Evolutionary conservation across 2,329 filamentous ascomycete species (phyloP), one percentile per base, ranked within the genome.

Genomic region (Phoma sp.): DNA sequence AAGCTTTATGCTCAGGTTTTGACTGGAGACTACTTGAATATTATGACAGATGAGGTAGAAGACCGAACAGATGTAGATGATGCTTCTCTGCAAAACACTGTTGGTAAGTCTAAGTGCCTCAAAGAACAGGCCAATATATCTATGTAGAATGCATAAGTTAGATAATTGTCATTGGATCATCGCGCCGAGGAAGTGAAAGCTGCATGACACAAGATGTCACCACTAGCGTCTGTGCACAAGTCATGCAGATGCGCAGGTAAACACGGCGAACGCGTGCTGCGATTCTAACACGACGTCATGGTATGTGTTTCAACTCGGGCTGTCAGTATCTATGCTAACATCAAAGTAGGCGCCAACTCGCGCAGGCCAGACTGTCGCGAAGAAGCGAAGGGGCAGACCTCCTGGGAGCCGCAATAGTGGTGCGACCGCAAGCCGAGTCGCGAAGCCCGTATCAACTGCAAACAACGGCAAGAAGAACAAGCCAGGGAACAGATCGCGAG

Each of bases 231-330:
- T 0, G 4, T 17, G 10, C 22, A 41, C 29, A 33, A 55, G 41
- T 55, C 22, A 35, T 21, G 17, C 46, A 51, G 44, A 49, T 29
- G 37, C 38, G 35, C 32, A n/a, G 21, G 56, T 62, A 50, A 55
- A 58, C 60, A 58, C 40, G 39, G 44, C 41, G 47, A 43, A 63
- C 62, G 63, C 63, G 59, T 60, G 51, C 43, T 41, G 47, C 57
- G 43, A 44, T 48, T 48, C 45, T 41, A 60, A 50, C 58, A 64
- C 61, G 51, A 70, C 65, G 61, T 65, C 58, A 74, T 74, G 71
- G 71, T 72, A 63, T 57, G 64, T 53, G 15, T 40, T 33, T 45
- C 37, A 15, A 27, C n/a, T 19, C 24, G 10, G 0, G 37, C 24
- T 35, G 8, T 12, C 45, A 22, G 17, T 8, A 3, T 7, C 21